Base-by-base conservation (phyloP, 208 protist species). In the Acanthamoeba comandoni region DNA sequence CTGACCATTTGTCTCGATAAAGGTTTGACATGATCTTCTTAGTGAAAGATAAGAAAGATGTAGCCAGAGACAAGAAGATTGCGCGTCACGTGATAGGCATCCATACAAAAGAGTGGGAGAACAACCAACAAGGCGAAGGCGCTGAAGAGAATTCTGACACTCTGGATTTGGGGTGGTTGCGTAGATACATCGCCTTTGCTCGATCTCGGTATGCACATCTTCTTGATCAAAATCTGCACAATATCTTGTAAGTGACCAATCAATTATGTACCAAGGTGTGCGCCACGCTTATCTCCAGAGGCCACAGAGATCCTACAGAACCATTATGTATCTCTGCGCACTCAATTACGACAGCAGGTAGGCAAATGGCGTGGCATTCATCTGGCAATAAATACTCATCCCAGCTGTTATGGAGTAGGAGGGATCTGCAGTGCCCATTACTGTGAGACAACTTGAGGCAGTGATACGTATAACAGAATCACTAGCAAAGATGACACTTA, bases 401-500 rank as follows among this genome's bases (percentile, higher is more conserved):
- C n/a, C n/a, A n/a, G n/a, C n/a, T n/a, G n/a, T n/a, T n/a, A n/a
- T 71, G 24, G 75, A 62, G 22, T 71, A 19, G n/a, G 49, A 95
- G 8, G 60, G 73, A 43, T 35, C 80, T 22, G 55, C 62, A 13
- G 94, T 96, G 35, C 98, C 98, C 75, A 98, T 99, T 82, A 99
- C 98, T 7, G 97, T 98, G 12, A 96, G 98, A 31, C 96, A 97
- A 82, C 88, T 98, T 0, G 97, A 98, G 69, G 97, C 95, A 64
- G 8, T 73, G 65, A 5, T 99, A 57, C 96, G 99, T 71, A 98
- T 99, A 29, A 98, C 98, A 0, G 98, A 99, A 94, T 97, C 98
- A 9, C 86, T 99, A 31, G 98, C 99, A 9, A 98, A 97, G 80
- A 99, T 99, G 98, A 93, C 94, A 1, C 92, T 99, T 0, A 94